Base-by-base conservation (phyloP, 1,139 yeast species). In the Yamadazyma songkhlaensis region DNA sequence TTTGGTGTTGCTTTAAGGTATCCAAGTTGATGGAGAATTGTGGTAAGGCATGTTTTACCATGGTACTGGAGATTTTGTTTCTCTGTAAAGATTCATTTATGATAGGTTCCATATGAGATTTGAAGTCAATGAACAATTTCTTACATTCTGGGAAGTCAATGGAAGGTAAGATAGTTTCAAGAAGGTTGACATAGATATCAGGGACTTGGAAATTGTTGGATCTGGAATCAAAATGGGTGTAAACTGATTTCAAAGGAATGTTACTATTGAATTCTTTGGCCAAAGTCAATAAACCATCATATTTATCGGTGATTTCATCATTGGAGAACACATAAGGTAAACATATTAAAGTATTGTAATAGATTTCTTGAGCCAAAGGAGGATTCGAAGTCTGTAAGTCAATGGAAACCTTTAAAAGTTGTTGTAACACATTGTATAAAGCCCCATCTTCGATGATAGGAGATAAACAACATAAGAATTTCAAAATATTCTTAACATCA, bases 311-410 rank as follows among this genome's bases (percentile, higher is more conserved):
- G 1, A 61, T 50, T 21, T 54, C 54, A 36, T 69, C 74, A 44
- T 76, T 76, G 40, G 75, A 68, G 46, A 78, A 64, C 42, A 84
- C 59, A 54, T 81, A 87, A 3, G 97, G 96, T 32, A 87, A 53
- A 6, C 89, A 71, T 23, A 84, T 59, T 44, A 86, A 62, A 2
- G 81, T 77, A 46, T 80, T 77, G 47, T 78, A 80, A 53, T 64
- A 86, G 14, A 88, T 60, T 35, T 83, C 82, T 53, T 86, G 90
- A 2, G 88, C 85, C 35, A 83, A 60, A 0, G 85, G 78, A 37
- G 62, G 67, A 27, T 52, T 50, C 2, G 58, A 62, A 9, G 54
- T 39, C 54, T 83, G 87, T 40, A 84, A 60, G 7, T 73, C 81
- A 33, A 79, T 66, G 0, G 92, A 77, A 35, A 75, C 55, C 8